Conservation (phyloP, 2,329 filamentous ascomycete species). For the Salinomyces thailandicus region DNA sequence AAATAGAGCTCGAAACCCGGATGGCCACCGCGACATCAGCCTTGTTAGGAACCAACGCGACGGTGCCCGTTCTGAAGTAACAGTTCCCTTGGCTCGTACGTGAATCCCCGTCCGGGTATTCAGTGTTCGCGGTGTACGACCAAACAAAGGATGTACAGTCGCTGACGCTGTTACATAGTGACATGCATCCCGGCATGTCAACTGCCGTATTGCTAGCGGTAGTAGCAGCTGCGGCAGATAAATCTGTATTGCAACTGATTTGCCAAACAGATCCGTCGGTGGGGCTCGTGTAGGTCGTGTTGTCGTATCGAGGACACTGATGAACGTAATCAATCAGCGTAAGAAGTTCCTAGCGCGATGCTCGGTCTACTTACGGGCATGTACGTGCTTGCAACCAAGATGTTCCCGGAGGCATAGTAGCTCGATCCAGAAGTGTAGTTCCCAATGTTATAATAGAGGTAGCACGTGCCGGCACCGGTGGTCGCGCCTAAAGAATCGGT, state of each 20-base stretch:
- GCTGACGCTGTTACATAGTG: background rate
- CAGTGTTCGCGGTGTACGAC: background rate
- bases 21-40: too few relatives aligned
- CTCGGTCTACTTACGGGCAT: conserved; percentile 1
- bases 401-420: background rate
- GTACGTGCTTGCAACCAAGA: background rate
- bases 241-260: conserved; percentile 3
- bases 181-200: conserved; percentile 4
- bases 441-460: background rate
- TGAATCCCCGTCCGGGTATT: background rate
- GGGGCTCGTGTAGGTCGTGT: conserved; percentile 1
- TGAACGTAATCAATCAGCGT: too few relatives aligned
- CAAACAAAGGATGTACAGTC: background rate
- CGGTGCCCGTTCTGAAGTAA: background rate
- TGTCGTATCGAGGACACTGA: conserved; percentile 4
- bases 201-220: conserved; percentile 2
- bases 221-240: conserved; percentile 1
- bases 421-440: background rate
- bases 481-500: background rate
- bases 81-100: conserved; percentile 1
- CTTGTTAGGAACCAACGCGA: too few relatives aligned
- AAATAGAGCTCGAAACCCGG: background rate
- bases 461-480: conserved; percentile 5
- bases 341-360: too few relatives aligned
- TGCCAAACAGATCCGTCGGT: conserved; percentile 4